Base-by-base conservation (phyloP, 805 yeast species). In the Saturnispora silvae region DNA sequence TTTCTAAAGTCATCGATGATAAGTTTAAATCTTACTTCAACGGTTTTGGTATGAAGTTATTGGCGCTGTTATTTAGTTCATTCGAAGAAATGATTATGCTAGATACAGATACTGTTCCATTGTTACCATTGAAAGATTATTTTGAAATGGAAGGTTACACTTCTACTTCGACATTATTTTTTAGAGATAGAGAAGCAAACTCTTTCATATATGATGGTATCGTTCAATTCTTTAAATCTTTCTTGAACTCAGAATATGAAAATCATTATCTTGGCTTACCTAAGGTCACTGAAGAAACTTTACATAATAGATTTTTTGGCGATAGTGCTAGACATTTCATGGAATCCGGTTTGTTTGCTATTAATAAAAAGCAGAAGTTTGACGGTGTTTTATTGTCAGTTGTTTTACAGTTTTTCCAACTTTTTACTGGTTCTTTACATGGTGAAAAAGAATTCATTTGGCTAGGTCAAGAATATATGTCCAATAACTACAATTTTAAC, bases 381-480 rank as follows among this genome's bases (percentile, higher is more conserved):
- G 56, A 63, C 38, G 68, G 77, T 3, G 50, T 70, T 4, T 43
- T 75, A 23, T 56, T 67, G 40, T 62, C 76, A 2, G 55, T 60
- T 6, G 48, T 57, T 14, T 43, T 68, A 42, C 71, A 68, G 42
- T 53, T 68, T 45, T 62, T 65, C 52, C 56, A 55, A 37, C 53
- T 68, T 19, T 60, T 67, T 18, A 55, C 64, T 1, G 63, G 70
- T 1, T 68, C 77, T 15, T 66, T 79, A 8, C 81, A 81, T 66
- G 94, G 94, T 28, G 94, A 81, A 45, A 81, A 81, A 47, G 92
- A 81, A 51, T 60, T 81, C 45, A 75, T 79, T 48, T 80, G 89
- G 89, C 51, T 81, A 24, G 83, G 82, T 2, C 71, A 75, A 53
- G 64, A 69, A 31, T 59, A 69, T 28, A 63, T 69, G 30, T 77